Evolutionary conservation across 1,139 yeast genomes (phyloP).

Genomic region (Oligophagozyma castellii): DNA sequence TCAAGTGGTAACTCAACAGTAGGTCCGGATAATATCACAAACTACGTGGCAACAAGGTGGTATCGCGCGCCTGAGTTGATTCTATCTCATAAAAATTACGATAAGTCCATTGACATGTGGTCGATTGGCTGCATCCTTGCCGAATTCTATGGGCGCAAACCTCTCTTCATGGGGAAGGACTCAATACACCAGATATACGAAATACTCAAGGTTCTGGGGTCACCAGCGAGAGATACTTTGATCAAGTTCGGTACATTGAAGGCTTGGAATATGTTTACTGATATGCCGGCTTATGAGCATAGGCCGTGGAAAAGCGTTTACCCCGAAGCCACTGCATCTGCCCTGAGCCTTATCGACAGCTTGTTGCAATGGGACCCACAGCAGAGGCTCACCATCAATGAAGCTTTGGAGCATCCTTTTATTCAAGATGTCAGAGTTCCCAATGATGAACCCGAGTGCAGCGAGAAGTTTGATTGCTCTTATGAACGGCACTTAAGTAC

Average conservation of each 20-base stretch:
- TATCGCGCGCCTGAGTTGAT: conserved; percentile 88
- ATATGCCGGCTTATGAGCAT: conserved; percentile 27
- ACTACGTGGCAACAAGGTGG: conserved; percentile 92
- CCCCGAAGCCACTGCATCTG: conserved; percentile 42
- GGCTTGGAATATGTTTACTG: conserved; percentile 30
- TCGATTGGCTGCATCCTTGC: conserved; percentile 71
- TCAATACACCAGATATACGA: conserved; percentile 50
- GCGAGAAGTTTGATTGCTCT: conserved; percentile 41
- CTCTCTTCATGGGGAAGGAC: conserved; percentile 58
- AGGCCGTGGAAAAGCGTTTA: conserved; percentile 38
- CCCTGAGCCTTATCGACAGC: conserved; percentile 35
- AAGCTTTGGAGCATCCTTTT: conserved; percentile 41
- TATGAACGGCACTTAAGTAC: conserved; percentile 33
- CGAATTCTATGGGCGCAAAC: conserved; percentile 59
- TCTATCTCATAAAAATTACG: conserved; percentile 40
- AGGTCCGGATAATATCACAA: conserved; percentile 46
- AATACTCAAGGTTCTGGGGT: conserved; percentile 49
- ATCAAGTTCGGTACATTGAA: conserved; percentile 23
- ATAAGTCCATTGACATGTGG: conserved; percentile 63
- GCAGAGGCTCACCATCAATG: conserved; percentile 33
- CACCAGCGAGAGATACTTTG: conserved; percentile 36
- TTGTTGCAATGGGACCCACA: conserved; percentile 50
- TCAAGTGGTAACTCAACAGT: conserved; percentile 16
- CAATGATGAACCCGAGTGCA: conserved; percentile 37
- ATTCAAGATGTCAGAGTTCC: conserved; percentile 34